Base-by-base conservation (phyloP, 1,284 basidiomycete genomes). In the Gastroboletus turbinatus region DNA sequence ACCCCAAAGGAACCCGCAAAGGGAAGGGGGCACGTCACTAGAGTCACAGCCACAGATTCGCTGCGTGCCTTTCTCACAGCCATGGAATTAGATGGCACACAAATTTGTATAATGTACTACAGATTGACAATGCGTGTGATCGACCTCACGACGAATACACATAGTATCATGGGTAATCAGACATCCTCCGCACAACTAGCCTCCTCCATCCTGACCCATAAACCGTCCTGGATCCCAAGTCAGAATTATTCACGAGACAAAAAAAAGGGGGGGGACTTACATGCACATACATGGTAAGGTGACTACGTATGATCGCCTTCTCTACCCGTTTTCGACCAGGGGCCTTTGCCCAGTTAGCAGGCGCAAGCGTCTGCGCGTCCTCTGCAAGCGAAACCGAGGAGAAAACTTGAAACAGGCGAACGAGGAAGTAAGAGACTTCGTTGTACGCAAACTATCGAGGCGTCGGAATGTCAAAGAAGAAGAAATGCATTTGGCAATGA, bases 251-350 rank as follows among this genome's bases (percentile, higher is more conserved):
- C 51, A 23, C 6, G 27, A 30, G 17, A 23, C n/a, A 23, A 11
- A 38, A 13, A 17, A 19, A 9, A 10, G 13, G 25, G 25, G 29
- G 27, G 25, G 1, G 9, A 60, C 69, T 58, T 48, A 72, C 71
- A 10, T 73, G 61, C 14, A 73, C 68, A 64, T 82, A 84, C 72
- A 82, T 75, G 3, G 84, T 86, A 47, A 87, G 66, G 63, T 84
- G 82, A 48, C 71, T 63, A 61, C 60, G 57, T n/a, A 72, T 39
- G 8, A 70, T 58, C 16, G 68, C 63, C 47, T 67, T 67, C 46
- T 77, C 75, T 5, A 69, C 43, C 1, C 57, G 56, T 46, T 71
- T 67, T 30, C 67, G 59, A 35, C 60, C 64, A 17, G 50, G 39
- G 1, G 58, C 47, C 10, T 57, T 56, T 4, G 60, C 71, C 68